Percentiles rank a stretch among this genome's conserved stretches.
phyloP scores from a whole-genome alignment of 192 early-diverging fungal species.

The Irineochytrium annulatum region DNA sequence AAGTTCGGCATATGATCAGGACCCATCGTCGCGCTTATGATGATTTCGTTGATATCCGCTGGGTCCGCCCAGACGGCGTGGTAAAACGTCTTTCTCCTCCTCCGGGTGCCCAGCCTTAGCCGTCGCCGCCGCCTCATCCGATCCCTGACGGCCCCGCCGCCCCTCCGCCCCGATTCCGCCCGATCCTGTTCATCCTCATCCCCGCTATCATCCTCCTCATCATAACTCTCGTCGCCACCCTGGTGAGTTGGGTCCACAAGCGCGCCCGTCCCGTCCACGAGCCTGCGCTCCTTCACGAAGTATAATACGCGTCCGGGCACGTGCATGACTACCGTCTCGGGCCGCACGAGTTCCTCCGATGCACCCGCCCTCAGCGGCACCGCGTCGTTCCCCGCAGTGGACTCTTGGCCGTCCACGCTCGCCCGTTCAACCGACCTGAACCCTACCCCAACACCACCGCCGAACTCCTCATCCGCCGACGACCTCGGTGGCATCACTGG shows the following conservation, averaged over 20 bases:
- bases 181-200: neutral
- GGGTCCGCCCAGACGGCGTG: slow-evolving; percentile 32
- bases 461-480: neutral
- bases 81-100: slow-evolving; percentile 22
- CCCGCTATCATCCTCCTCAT: neutral
- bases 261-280: neutral
- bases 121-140: neutral
- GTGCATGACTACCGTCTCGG: slow-evolving; percentile 15
- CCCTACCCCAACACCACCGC: neutral
- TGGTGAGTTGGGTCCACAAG: neutral
- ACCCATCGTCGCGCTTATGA: slow-evolving; percentile 37
- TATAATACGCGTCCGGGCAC: slow-evolving; percentile 40
- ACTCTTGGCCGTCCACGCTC: neutral
- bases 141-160: neutral
- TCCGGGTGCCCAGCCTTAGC: neutral
- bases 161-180: neutral
- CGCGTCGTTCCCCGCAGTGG: neutral
- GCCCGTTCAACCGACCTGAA: too few relatives aligned
- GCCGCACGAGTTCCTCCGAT: neutral
- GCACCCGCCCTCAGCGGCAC: neutral
- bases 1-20: slow-evolving; percentile 46
- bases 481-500: too few relatives aligned
- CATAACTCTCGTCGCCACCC: neutral
- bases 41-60: slow-evolving; percentile 34
- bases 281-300: slow-evolving; percentile 22